Evolutionary conservation across 2,329 filamentous ascomycete species (phyloP).

Genomic region (Nectriaceae sp.): DNA sequence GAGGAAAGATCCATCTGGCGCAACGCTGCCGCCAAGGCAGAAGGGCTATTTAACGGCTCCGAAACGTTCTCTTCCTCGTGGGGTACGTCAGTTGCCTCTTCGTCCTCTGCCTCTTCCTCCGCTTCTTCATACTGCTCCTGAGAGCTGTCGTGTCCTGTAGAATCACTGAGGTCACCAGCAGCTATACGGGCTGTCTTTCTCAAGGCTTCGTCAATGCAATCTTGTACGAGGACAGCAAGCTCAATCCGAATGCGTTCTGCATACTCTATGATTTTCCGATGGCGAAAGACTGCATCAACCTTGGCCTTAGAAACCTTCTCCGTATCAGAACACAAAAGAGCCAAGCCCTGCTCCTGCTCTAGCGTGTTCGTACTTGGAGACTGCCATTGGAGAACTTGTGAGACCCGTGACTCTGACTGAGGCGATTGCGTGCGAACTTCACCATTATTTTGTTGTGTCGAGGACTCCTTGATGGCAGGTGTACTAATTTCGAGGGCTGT

Average conservation of each 20-base stretch:
- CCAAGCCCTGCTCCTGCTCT: constrained; percentile 90
- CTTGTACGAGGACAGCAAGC: constrained; percentile 88
- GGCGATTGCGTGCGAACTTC: constrained; percentile 93
- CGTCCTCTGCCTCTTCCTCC: constrained; percentile 36
- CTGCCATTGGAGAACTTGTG: constrained; percentile 95
- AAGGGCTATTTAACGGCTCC: constrained; percentile 41
- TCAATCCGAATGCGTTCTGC: constrained; percentile 93
- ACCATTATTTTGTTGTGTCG: constrained; percentile 60
- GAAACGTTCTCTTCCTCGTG: constrained; percentile 17
- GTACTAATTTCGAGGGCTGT: constrained; percentile 94
- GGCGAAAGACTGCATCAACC: constrained; percentile 88
- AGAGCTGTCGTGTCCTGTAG: constrained; percentile 62
- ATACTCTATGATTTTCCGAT: constrained; percentile 93
- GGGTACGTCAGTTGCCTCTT: constrained; percentile 12
- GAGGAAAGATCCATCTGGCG: constrained; percentile 39
- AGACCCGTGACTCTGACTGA: constrained; percentile 91
- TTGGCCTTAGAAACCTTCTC: constrained; percentile 83
- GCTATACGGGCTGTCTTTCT: constrained; percentile 87
- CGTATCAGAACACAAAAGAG: constrained; percentile 86
- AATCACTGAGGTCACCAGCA: constrained; percentile 81
- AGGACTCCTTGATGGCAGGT: constrained; percentile 85
- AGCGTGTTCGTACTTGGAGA: constrained; percentile 88
- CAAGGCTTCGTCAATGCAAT: constrained; percentile 92
- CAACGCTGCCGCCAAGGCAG: constrained; percentile 58
- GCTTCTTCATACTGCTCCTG: constrained; percentile 30